Evolutionary conservation across 768 basidiomycete species (phyloP), one percentile per base, ranked within the genome.

Genomic region (Serpula lacrymans): DNA sequence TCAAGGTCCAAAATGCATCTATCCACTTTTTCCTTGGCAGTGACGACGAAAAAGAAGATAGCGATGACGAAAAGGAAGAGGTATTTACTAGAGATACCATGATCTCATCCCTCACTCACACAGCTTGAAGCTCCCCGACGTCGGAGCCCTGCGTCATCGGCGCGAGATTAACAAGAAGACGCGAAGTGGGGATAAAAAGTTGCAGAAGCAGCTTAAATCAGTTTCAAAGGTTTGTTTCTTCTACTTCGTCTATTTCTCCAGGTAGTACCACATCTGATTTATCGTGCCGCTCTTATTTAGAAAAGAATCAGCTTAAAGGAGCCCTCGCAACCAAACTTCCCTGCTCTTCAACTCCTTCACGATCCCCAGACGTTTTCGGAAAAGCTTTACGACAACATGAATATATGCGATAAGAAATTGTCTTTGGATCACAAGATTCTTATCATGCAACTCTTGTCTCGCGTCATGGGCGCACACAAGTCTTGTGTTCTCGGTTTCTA

Each of bases 301-400:
- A 74, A 71, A 59, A 59, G 58, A 47, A 42, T 46, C 34, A 59
- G 52, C 46, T 41, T 41, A 45, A 51, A 52, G 45, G 50, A 41
- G 32, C 53, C 32, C 1, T 47, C 60, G 0, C 62, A 62, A 4
- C 64, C 82, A 6, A 97, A 97, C 59, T 97, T 97, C 57, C 84
- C 94, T 2, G 95, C 93, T 18, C 67, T 98, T 24, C 88, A 96
- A 53, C 78, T 97, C 12, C 74, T 99, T 33, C 80, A 94, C 51
- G 96, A 99, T 57, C 92, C 96, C 2, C 95, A 99, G 62, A 87
- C 86, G 0, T 98, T 98, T 57, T 84, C 81, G 20, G 96, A 99
- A 65, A 93, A 88, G 61, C 75, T 99, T 0, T 96, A 91, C 57
- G 86, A 92, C 51, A 74, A 78, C 37, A 68, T 99, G 29, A 80